phyloP scores from a whole-genome alignment of 768 basidiomycete genomes.

The Strobilomyces confusus region DNA sequence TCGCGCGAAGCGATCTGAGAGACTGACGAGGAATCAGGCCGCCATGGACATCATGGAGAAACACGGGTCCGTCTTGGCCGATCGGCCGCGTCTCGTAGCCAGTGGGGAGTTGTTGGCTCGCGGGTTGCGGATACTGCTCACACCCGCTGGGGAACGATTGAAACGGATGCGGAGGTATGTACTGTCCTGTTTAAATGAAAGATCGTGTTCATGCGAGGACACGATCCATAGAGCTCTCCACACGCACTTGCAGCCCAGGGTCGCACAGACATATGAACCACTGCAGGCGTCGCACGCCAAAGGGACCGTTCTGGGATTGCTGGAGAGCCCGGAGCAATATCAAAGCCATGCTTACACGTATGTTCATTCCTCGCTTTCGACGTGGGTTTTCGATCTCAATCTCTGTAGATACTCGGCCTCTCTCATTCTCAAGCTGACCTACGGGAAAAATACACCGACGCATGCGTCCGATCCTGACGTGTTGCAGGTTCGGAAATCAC shows the following conservation, averaged over 20 bases:
- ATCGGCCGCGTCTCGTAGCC: constrained; percentile 46
- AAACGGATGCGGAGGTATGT: constrained; percentile 50
- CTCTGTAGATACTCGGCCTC: constrained; percentile 15
- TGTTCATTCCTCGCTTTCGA: constrained; percentile 31
- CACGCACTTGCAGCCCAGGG: constrained; percentile 48
- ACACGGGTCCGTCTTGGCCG: constrained; percentile 45
- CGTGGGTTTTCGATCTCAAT: not conserved
- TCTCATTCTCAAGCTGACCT: constrained; percentile 15
- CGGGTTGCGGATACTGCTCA: constrained; percentile 49
- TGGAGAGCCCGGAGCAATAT: constrained; percentile 11
- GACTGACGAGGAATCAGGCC: constrained; percentile 32
- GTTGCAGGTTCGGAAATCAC: constrained; percentile 15
- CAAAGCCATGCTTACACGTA: constrained; percentile 30
- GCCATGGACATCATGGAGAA: constrained; percentile 60
- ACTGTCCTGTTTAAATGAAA: not conserved
- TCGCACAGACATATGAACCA: constrained; percentile 40
- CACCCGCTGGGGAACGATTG: constrained; percentile 46
- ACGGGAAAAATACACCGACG: constrained; percentile 17
- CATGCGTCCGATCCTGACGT: constrained; percentile 17
- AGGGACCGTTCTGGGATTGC: constrained; percentile 4
- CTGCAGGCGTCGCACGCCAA: constrained; percentile 37
- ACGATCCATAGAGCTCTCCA: constrained; percentile 42
- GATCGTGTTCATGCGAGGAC: not conserved
- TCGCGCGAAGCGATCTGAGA: too few relatives aligned
- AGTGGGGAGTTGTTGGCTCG: constrained; percentile 47